These are phyloP conservation scores for Capsicum rhomboideum DNA, from an alignment of 257 asterid genomes.

Conservation along the genomic window DNA sequence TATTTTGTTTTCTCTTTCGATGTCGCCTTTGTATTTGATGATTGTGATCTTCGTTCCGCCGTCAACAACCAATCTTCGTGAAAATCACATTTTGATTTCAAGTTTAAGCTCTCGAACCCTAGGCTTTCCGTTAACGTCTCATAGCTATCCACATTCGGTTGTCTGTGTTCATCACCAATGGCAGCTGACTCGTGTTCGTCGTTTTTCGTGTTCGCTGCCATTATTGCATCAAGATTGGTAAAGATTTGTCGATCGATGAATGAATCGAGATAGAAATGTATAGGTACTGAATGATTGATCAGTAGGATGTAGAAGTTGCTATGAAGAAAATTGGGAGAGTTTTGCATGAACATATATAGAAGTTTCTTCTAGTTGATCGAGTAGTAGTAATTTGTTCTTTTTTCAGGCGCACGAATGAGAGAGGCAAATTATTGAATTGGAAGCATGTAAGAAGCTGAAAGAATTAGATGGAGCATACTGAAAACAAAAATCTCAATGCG, in stretches of 20 bases:
- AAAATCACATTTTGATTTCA: background rate
- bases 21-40: background rate
- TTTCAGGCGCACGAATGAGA: background rate
- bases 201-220: background rate
- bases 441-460: background rate
- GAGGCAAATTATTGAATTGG: background rate
- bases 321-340: too few species aligned
- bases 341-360: too few species aligned
- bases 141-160: background rate
- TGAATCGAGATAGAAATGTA: too few species aligned
- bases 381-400: background rate
- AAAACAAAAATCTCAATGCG: too few species aligned
- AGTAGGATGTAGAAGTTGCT: too few species aligned
- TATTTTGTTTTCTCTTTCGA: background rate
- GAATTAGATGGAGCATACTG: background rate
- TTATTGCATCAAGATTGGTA: background rate
- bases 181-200: background rate
- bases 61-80: background rate
- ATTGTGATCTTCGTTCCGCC: background rate
- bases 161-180: background rate
- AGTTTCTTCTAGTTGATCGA: background rate
- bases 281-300: too few species aligned
- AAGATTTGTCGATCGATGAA: too few species aligned
- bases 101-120: conserved; percentile 11
- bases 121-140: conserved; percentile 5